Evolutionary conservation across 495 filamentous ascomycete species (phyloP).

Genomic region (Poronia punctata): DNA sequence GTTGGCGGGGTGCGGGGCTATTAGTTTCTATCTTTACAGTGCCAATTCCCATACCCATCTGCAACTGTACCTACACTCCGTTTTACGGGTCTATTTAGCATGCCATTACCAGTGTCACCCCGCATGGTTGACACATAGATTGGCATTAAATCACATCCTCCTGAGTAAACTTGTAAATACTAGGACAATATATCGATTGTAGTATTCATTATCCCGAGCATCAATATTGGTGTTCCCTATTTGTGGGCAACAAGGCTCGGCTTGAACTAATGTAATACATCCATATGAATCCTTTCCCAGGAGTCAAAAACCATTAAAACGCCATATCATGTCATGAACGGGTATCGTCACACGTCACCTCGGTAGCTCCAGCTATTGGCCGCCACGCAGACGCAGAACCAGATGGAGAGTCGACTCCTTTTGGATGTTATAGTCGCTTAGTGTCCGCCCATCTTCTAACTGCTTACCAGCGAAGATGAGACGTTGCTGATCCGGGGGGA

Average conservation of each 20-base stretch:
- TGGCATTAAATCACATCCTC: too few relatives aligned
- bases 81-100: too few relatives aligned
- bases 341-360: conserved; percentile 17
- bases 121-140: too few relatives aligned
- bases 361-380: conserved; percentile 46
- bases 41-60: too few relatives aligned
- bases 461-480: conserved; percentile 90
- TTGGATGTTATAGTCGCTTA: conserved; percentile 91
- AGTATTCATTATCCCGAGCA: too few relatives aligned
- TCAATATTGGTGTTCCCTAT: conserved; percentile 3
- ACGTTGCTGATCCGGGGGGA: conserved; percentile 83
- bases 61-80: too few relatives aligned
- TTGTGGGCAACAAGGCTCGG: not conserved
- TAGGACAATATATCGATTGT: too few relatives aligned
- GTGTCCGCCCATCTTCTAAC: conserved; percentile 75
- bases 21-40: too few relatives aligned
- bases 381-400: conserved; percentile 82
- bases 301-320: conserved; percentile 18
- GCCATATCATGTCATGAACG: conserved; percentile 14
- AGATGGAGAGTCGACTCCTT: conserved; percentile 86
- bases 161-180: too few relatives aligned
- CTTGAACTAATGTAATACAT: conserved; percentile 12
- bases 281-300: conserved; percentile 8
- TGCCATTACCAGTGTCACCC: too few relatives aligned
- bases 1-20: too few relatives aligned